These are phyloP conservation scores for Albugo candida DNA, from an alignment of 352 stramenopile genomes.

Conservation along the genomic window DNA sequence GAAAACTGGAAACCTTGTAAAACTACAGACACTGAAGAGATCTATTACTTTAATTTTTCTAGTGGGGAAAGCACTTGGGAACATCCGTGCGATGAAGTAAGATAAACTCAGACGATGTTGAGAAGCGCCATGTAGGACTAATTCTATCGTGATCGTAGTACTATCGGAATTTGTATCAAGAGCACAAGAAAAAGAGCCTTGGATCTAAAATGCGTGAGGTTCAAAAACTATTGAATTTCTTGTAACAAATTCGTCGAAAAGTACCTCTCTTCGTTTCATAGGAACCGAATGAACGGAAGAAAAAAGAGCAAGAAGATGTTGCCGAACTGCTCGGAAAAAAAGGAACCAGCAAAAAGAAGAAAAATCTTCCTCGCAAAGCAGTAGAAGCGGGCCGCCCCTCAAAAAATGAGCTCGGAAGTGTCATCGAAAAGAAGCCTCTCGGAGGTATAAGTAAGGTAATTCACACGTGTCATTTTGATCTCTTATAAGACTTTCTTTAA, in stretches of 20 bases:
- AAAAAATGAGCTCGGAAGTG: conserved; percentile 17
- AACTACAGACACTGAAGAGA: conserved; percentile 87
- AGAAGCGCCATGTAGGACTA: not conserved
- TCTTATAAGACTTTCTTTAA: too few species aligned
- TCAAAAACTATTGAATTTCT: not conserved
- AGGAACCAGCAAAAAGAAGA: conserved; percentile 39
- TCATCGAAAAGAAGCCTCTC: conserved; percentile 57
- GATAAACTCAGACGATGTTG: too few species aligned
- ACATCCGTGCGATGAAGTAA: conserved; percentile 82
- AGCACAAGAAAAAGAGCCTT: conserved; percentile 72
- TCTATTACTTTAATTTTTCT: conserved; percentile 94
- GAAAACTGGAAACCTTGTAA: conserved; percentile 93
- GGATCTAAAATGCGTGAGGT: conserved; percentile 20
- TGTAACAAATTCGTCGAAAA: not conserved
- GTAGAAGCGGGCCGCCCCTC: conserved; percentile 22
- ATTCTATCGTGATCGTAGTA: conserved; percentile 19
- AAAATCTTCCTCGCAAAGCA: conserved; percentile 14
- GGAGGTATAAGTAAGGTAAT: conserved; percentile 15
- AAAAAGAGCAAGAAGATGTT: conserved; percentile 65
- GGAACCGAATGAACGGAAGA: conserved; percentile 54
- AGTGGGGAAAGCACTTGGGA: conserved; percentile 86
- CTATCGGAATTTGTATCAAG: conserved; percentile 85
- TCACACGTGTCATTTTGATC: too few species aligned
- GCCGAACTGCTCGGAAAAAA: conserved; percentile 51
- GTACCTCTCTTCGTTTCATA: conserved; percentile 5